Evolutionary conservation across 345 rosid genomes (phyloP).

Genomic region (Trapa incisa): DNA sequence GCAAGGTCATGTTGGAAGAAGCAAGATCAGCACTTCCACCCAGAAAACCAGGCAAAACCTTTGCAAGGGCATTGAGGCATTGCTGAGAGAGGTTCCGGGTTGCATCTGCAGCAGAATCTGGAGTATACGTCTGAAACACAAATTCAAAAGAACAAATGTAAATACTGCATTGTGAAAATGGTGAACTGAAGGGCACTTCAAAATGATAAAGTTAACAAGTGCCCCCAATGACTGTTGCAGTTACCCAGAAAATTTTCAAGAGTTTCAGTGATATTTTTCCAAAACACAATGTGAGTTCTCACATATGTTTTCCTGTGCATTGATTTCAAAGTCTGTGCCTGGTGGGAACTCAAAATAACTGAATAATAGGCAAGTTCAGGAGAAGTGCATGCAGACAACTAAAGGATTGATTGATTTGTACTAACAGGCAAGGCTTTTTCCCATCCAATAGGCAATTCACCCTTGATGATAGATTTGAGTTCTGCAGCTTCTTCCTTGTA

Average conservation of each 20-base stretch:
- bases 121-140: conserved; percentile 52
- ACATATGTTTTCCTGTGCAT: not conserved
- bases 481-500: conserved; percentile 90
- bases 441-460: conserved; percentile 87
- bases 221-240: too few relatives aligned
- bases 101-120: conserved; percentile 87
- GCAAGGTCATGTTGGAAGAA: conserved; percentile 94
- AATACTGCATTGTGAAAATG: not conserved
- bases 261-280: too few relatives aligned
- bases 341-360: too few relatives aligned
- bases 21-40: conserved; percentile 99
- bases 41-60: conserved; percentile 77
- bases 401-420: conserved; percentile 2
- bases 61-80: conserved; percentile 73
- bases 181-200: not conserved
- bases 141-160: not conserved
- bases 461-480: conserved; percentile 59
- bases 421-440: conserved; percentile 89
- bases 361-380: not conserved
- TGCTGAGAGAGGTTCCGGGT: conserved; percentile 89
- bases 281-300: not conserved
- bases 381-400: not conserved
- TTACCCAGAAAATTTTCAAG: too few relatives aligned
- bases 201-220: not conserved
- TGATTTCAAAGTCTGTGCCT: not conserved